Evolutionary conservation across 768 basidiomycete species (phyloP), one percentile per base, ranked within the genome.

Genomic region (Epithele typhae): DNA sequence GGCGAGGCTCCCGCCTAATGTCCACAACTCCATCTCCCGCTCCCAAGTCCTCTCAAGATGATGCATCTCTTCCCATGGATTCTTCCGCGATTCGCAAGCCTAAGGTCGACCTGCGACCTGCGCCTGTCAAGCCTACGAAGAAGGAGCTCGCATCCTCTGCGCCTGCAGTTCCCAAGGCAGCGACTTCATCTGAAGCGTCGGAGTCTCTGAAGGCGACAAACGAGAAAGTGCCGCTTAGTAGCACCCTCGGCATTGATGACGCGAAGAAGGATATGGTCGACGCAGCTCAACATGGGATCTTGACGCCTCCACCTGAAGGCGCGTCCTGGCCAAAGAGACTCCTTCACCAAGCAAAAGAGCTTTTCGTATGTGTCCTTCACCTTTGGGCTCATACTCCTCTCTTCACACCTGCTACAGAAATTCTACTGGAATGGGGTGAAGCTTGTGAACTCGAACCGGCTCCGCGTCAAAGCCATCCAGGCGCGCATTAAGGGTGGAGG

Each of bases 381-480:
- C 22, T 12, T 42, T 19, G 1, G 30, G 30, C 15, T 9, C 35
- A 36, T 35, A 34, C 23, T 22, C 24, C 17, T 43, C 15, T 30
- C 37, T 37, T 37, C 37, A 43, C 37, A 68, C 33, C 73, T 24
- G 18, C 14, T 37, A 18, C 23, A 62, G 84, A 90, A 90, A 84
- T 93, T 93, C 64, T 93, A 93, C 66, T 83, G 71, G 57, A 73
- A 79, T 27, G 91, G 89, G 22, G 68, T 87, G 48, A 87, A 82
- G 64, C 72, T 85, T 49, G 80, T 92, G 52, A 76, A 78, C 57
- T 71, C 73, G 27, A 78, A 91, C 51, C 72, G 79, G 14, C 70
- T 69, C 54, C 73, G 79, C 34, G 79, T 74, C 15, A 63, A 66
- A 5, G 69, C 64, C 9, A 87, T 92, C 40, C 68, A 62, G 18